Evolutionary conservation across 164 flowering plant genomes (phyloP).

Genomic region (Stephania cephalantha): DNA sequence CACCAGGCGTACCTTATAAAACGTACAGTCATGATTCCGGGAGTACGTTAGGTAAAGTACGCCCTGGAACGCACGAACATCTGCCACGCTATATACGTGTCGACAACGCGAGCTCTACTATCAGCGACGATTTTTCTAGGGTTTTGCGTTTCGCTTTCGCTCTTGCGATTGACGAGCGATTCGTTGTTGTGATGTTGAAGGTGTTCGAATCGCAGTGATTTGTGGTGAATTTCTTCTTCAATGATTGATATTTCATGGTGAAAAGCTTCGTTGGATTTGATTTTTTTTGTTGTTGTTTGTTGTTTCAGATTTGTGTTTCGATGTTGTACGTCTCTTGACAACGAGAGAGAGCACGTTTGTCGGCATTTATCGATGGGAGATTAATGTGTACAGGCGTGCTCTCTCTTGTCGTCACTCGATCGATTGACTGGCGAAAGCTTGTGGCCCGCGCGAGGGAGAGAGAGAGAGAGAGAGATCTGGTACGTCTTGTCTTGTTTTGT

Average conservation of each 20-base stretch:
- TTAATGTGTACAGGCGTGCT: slow-evolving; percentile 16
- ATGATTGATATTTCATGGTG: too few relatives aligned
- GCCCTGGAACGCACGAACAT: not conserved
- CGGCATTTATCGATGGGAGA: slow-evolving; percentile 10
- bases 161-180: not conserved
- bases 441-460: not conserved
- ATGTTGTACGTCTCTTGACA: slow-evolving; percentile 2
- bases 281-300: not conserved
- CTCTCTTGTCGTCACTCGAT: slow-evolving; percentile 16
- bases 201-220: not conserved
- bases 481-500: not conserved
- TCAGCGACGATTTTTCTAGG: not conserved
- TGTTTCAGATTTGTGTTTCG: slow-evolving; percentile 2
- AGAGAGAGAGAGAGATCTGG: not conserved
- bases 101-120: not conserved
- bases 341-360: slow-evolving; percentile 20
- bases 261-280: not conserved
- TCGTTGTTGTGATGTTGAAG: not conserved
- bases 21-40: not conserved
- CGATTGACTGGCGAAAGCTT: not conserved
- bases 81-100: not conserved
- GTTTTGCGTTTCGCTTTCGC: not conserved
- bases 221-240: too few relatives aligned
- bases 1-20: not conserved
- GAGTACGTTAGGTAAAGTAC: not conserved